These are phyloP conservation scores for Phialophora tarda DNA, from an alignment of 2,329 filamentous ascomycete genomes.

Conservation along the genomic window DNA sequence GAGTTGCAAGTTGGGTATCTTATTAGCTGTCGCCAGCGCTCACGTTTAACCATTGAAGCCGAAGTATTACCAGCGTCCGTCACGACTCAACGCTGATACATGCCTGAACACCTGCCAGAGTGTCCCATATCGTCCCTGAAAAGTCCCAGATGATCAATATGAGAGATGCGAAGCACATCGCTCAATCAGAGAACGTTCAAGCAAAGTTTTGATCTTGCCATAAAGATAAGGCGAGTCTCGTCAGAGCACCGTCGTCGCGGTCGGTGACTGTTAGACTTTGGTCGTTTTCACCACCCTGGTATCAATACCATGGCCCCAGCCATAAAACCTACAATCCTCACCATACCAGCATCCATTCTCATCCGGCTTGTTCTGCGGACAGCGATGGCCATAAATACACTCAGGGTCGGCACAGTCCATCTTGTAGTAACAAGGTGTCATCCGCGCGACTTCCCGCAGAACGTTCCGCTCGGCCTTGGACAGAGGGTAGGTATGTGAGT, in stretches of 20 bases:
- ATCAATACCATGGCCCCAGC: constrained; percentile 64
- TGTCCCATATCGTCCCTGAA: not conserved
- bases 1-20: constrained; percentile 1
- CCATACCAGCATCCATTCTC: constrained; percentile 63
- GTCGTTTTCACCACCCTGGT: constrained; percentile 60
- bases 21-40: not conserved
- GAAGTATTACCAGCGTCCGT: not conserved
- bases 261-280: constrained; percentile 44
- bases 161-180: not conserved
- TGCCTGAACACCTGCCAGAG: not conserved
- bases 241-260: not conserved
- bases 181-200: not conserved
- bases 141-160: not conserved
- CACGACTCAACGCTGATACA: not conserved
- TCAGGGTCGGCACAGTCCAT: constrained; percentile 62
- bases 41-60: not conserved
- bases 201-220: not conserved
- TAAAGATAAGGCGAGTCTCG: not conserved
- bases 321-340: constrained; percentile 63
- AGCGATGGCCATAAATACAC: constrained; percentile 69
- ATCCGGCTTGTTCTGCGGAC: constrained; percentile 60
- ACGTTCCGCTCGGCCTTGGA: constrained; percentile 59
- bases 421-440: constrained; percentile 66
- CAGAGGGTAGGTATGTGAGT: constrained; percentile 60
- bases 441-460: constrained; percentile 64